Base-by-base conservation (phyloP, 1,139 yeast species). In the Suhomyces ambrosiae region DNA sequence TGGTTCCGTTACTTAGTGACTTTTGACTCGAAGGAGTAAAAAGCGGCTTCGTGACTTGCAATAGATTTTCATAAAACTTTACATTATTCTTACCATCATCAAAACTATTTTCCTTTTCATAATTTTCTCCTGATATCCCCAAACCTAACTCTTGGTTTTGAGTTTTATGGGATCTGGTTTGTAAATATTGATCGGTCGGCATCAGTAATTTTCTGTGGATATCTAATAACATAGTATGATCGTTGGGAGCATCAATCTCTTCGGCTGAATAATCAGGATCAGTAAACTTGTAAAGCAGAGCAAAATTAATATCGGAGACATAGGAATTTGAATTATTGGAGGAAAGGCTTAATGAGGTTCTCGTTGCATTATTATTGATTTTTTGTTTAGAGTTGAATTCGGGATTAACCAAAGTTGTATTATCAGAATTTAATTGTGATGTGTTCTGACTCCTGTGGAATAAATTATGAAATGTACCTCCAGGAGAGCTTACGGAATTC, bases 271-370 rank as follows among this genome's bases (percentile, higher is more conserved):
- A 62, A 29, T 58, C 65, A 2, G 73, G 66, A 36, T 68, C 65
- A 0, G 76, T 68, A 45, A 70, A 71, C 35, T 63, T 66, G 49
- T 58, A 68, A 5, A 66, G 46, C 43, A 56, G 51, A 2, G 74
- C 76, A 35, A 61, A 56, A 27, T 50, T 52, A 1, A 58, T 47
- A 41, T 71, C 74, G 0, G 65, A 50, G n/a, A 71, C 58, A 14
- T 50, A 50, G 4, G 74, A 68, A 44, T 70, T 71, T 13, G 74
- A 68, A 42, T 62, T 70, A 42, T 62, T 68, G 2, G 75, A 69
- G 0, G 75, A 68, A 15, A 70, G 52, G 4, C 61, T 53, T n/a
- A 69, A 45, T 1, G 64, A 50, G 1, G 60, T 51, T 40, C 68
- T 47, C 12, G 50, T 41, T 6, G 52, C 45, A 16, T 39, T 44